Percentiles rank a stretch among this genome's conserved stretches.
Evolutionary conservation across 768 basidiomycete species (phyloP).

Genomic region (Pleurotus ostreatus): DNA sequence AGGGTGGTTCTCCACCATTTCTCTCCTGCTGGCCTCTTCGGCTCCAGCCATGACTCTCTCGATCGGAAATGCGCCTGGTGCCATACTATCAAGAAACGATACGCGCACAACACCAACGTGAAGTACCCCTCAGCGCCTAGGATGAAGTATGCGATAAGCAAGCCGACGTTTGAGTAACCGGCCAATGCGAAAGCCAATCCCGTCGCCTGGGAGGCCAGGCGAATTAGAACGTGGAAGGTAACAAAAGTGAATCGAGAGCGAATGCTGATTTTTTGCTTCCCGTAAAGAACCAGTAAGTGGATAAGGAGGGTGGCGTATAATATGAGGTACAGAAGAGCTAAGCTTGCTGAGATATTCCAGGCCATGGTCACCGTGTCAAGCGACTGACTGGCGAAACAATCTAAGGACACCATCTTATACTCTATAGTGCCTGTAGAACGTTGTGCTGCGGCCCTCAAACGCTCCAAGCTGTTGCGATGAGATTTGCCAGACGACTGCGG

Average conservation of each 20-base stretch:
- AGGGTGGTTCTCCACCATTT: slow-evolving; percentile 15
- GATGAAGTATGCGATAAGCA: slow-evolving; percentile 29
- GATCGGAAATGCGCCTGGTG: slow-evolving; percentile 27
- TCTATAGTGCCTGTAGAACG: too few species aligned
- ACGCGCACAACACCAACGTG: slow-evolving; percentile 28
- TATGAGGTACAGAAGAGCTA: slow-evolving; percentile 30
- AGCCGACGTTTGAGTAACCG: slow-evolving; percentile 20
- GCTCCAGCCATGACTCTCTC: slow-evolving; percentile 31
- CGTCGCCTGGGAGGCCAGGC: slow-evolving; percentile 30
- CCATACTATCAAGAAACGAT: slow-evolving; percentile 32
- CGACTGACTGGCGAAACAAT: not conserved
- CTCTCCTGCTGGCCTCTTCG: slow-evolving; percentile 16
- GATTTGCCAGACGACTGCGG: too few species aligned
- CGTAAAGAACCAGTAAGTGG: slow-evolving; percentile 24
- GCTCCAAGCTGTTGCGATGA: too few species aligned
- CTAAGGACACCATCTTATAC: too few species aligned
- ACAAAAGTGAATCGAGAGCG: slow-evolving; percentile 28
- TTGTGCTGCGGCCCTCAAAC: too few species aligned
- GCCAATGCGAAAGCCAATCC: slow-evolving; percentile 30
- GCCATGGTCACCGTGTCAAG: not conserved
- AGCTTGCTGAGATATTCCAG: slow-evolving; percentile 12
- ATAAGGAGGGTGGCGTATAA: slow-evolving; percentile 26
- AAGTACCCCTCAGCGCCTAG: slow-evolving; percentile 29
- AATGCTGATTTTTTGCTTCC: slow-evolving; percentile 21
- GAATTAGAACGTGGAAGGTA: slow-evolving; percentile 28